Evolutionary conservation across 1,284 basidiomycete species (phyloP).

Genomic region (Coniferiporia weirii): DNA sequence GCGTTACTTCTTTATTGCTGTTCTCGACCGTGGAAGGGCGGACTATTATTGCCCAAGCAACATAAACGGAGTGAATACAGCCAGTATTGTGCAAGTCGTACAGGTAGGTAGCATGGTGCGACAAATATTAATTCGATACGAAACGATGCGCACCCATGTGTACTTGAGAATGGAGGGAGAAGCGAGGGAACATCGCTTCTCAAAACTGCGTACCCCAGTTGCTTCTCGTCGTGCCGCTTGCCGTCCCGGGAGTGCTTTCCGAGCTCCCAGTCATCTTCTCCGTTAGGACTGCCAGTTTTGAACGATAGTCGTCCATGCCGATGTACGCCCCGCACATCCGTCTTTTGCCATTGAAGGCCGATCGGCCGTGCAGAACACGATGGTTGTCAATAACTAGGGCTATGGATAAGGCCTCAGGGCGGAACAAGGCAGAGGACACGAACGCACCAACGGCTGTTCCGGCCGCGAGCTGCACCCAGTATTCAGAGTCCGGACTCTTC

Average conservation of each 20-base stretch:
- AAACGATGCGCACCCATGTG: not conserved
- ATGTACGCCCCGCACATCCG: conserved; percentile 96
- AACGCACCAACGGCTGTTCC: conserved; percentile 81
- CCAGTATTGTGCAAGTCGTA: too few relatives aligned
- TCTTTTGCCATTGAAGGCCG: conserved; percentile 81
- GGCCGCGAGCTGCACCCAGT: conserved; percentile 84
- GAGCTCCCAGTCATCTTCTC: conserved; percentile 43
- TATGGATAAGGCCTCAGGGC: conserved; percentile 5
- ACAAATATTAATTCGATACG: too few relatives aligned
- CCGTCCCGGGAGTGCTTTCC: conserved; percentile 19
- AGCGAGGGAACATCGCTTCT: not conserved
- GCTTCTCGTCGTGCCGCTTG: conserved; percentile 21
- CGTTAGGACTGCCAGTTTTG: conserved; percentile 64
- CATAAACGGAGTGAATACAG: too few relatives aligned
- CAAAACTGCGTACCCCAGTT: conserved; percentile 17
- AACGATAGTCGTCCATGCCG: conserved; percentile 84
- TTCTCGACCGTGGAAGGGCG: too few relatives aligned
- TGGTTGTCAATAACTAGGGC: conserved; percentile 85
- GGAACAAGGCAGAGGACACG: not conserved
- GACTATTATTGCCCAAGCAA: too few relatives aligned
- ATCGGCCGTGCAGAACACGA: conserved; percentile 90
- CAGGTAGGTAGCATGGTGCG: too few relatives aligned
- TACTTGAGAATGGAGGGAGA: not conserved
- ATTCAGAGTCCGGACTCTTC: conserved; percentile 79
- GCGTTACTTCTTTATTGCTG: not conserved